Base-by-base conservation (phyloP, 495 filamentous ascomycete genomes). In the Apiosordaria backusii region DNA sequence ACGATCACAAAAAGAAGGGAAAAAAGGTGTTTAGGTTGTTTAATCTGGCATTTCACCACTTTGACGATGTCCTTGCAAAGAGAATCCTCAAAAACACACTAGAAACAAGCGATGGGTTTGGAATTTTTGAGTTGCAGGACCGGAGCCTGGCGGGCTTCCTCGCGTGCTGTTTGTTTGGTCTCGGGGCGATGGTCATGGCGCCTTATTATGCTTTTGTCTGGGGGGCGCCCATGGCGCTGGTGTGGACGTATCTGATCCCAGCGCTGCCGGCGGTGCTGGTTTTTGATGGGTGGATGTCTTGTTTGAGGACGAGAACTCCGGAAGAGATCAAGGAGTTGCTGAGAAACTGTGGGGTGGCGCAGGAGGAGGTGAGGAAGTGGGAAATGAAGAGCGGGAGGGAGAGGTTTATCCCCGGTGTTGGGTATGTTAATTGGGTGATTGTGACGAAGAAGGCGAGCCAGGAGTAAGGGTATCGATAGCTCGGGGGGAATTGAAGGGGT, bases 1-100 rank as follows among this genome's bases (percentile, higher is more conserved):
- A 76, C 73, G 60, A 72, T 7, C 54, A 22, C 5, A 75, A 73
- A 59, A 74, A 77, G 64, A 78, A 54, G 0, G 66, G 75, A 2
- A 78, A 74, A 59, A 79, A 80, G 68, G 81, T 88, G 15, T 89
- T 91, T 74, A 79, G 88, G 2, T 75, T 92, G 25, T 92, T 89
- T 75, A 90, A 86, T 70, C 79, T 93, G 13, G 85, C 88, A 4
- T 93, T 92, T 73, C 90, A 93, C 70, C 90, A 93, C 76, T 92
- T 93, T 68, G 83, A 86, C 62, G 86, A 93, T 68, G 74, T 74
- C 18, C 68, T 85, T 25, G 90, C 89, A 5, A 69, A 67, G 29
- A 75, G 75, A 3, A 86, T 91, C 15, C 73, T 93, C 50, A 75
- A 78, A 50, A 87, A 87, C 69, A 87, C 88, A 0, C 71, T 91